Evolutionary conservation across 1,139 yeast species (phyloP).

Genomic region (Arxiozyma bovina): DNA sequence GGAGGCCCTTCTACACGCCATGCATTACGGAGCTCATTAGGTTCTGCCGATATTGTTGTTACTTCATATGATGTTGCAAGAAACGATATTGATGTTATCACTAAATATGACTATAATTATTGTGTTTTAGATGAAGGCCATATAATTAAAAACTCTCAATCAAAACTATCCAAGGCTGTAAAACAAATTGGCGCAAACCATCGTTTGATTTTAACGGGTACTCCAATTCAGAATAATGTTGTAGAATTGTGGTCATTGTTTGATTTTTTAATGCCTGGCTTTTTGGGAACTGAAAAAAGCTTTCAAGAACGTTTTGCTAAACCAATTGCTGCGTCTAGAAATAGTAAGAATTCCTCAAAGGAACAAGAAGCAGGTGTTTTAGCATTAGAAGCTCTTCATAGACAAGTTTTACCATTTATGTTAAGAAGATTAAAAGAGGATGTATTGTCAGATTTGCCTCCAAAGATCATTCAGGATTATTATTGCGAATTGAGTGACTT

Average conservation of each 20-base stretch:
- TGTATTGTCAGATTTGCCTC: constrained; percentile 91
- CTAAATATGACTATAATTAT: constrained; percentile 68
- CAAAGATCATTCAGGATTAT: constrained; percentile 95
- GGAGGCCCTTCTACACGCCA: constrained; percentile 80
- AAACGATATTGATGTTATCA: constrained; percentile 67
- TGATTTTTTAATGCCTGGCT: constrained; percentile 98
- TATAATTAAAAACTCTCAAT: constrained; percentile 82
- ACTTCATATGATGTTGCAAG: constrained; percentile 95
- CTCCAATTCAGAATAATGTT: constrained; percentile 96
- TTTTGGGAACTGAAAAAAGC: constrained; percentile 86
- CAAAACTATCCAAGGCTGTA: constrained; percentile 83
- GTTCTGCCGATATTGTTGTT: constrained; percentile 70
- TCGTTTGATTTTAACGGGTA: constrained; percentile 84
- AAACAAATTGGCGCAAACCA: constrained; percentile 79
- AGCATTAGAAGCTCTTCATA: constrained; percentile 91
- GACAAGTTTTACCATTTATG: constrained; percentile 94
- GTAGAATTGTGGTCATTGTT: constrained; percentile 94
- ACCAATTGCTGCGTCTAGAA: constrained; percentile 92
- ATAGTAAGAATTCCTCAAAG: constrained; percentile 80
- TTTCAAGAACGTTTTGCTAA: constrained; percentile 94
- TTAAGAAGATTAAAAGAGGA: constrained; percentile 93
- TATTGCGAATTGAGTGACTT: constrained; percentile 90
- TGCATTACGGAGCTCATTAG: constrained; percentile 45
- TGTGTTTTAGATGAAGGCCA: constrained; percentile 98
- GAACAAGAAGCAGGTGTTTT: constrained; percentile 97